phyloP scores from a whole-genome alignment of 2,329 filamentous ascomycete species.

The Penicillium sclerotiorum region DNA sequence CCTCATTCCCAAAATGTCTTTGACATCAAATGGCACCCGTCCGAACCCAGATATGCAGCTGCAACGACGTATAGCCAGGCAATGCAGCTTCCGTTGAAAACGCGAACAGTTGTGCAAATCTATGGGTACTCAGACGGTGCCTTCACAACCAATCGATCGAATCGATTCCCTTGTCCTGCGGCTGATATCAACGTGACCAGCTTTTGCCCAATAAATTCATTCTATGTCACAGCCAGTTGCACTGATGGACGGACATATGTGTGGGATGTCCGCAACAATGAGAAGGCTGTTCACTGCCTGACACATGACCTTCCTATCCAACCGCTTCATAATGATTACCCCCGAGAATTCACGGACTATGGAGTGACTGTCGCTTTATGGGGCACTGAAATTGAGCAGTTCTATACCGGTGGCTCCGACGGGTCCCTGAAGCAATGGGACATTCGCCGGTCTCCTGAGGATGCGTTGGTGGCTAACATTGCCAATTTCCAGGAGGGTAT shows the following conservation, averaged over 20 bases:
- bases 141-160: neutral
- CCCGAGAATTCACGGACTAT: conserved; percentile 57
- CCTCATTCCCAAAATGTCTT: conserved; percentile 59
- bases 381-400: conserved; percentile 54
- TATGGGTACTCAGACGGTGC: conserved; percentile 42
- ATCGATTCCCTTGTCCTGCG: conserved; percentile 59
- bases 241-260: conserved; percentile 63
- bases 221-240: conserved; percentile 61
- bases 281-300: conserved; percentile 52
- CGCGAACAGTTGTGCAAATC: conserved; percentile 56
- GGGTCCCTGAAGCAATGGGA: conserved; percentile 64
- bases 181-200: conserved; percentile 64
- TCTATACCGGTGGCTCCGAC: conserved; percentile 65
- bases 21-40: conserved; percentile 61
- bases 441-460: conserved; percentile 53
- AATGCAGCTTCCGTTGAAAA: conserved; percentile 36
- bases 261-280: conserved; percentile 58
- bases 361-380: conserved; percentile 62
- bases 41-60: conserved; percentile 54
- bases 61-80: conserved; percentile 46
- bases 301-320: conserved; percentile 55
- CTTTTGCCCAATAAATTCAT: conserved; percentile 49
- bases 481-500: conserved; percentile 55
- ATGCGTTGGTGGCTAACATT: conserved; percentile 56
- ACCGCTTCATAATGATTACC: conserved; percentile 43